Evolutionary conservation across 441 rosid genomes (phyloP), one percentile per base, ranked within the genome.

Genomic region (Syzygium malaccense): DNA sequence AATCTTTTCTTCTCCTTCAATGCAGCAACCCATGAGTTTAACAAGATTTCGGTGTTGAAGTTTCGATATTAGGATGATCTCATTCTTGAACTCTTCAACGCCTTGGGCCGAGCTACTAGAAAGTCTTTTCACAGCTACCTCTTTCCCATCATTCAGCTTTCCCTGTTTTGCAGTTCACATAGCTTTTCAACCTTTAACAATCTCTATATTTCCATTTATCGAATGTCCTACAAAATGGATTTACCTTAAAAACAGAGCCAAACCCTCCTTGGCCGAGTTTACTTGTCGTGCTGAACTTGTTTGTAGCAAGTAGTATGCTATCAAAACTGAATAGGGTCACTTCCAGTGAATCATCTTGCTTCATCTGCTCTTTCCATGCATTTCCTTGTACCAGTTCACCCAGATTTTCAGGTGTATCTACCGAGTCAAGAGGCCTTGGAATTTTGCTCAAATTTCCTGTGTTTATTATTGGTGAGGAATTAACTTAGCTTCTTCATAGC

Each of bases 221-320:
- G 45, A 80, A 45, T 85, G 45, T 23, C n/a, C 17, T 11, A 17
- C 58, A 3, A n/a, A 32, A 41, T 11, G 83, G 17, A 26, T 48
- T 88, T 48, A 88, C 87, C 89, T 88, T 88, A 45, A 55, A 88
- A 28, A 88, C 89, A 5, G 71, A 56, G 48, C 89, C 89, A 55
- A 85, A 88, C 14, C 89, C 89, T 32, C 89, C 85, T 88, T 88
- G 89, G 7, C 85, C 87, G 13, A 88, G 87, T 68, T 68, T 85
- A 57, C 86, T 85, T 25, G 55, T 45, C 20, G 9, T 88, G 87
- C 85, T 55, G 49, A 88, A 88, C 33, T 33, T 68, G n/a, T 66
- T 20, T 26, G 89, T 85, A 54, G 87, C 89, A 25, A 54, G 83
- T 32, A 88, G 23, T 60, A 88, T 49, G 83, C 84, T 88, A 32